phyloP scores from a whole-genome alignment of 495 filamentous ascomycete genomes.

The Viridothelium virens region DNA sequence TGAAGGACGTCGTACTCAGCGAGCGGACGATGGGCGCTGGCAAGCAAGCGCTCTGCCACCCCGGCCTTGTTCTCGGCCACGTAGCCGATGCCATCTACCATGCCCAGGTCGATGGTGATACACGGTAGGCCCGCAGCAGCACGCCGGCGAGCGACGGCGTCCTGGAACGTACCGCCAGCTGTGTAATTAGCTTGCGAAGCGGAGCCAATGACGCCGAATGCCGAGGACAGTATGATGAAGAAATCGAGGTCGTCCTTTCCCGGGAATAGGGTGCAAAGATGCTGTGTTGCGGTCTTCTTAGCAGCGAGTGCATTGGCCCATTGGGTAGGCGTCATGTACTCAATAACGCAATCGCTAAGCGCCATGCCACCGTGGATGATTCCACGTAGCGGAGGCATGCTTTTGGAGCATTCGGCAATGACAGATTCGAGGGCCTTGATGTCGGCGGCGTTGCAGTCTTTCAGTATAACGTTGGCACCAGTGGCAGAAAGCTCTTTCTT shows the following conservation, averaged over 20 bases:
- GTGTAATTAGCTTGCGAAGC: slow-evolving; percentile 13
- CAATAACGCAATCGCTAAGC: neutral
- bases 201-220: slow-evolving; percentile 11
- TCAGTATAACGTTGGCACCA: neutral
- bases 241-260: slow-evolving; percentile 9
- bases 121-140: slow-evolving; percentile 6
- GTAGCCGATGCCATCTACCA: slow-evolving; percentile 2
- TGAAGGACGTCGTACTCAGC: neutral
- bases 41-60: neutral
- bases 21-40: neutral
- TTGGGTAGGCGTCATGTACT: neutral
- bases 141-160: neutral
- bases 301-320: neutral
- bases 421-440: neutral
- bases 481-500: slow-evolving; percentile 1
- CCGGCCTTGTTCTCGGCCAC: slow-evolving; percentile 10
- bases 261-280: neutral
- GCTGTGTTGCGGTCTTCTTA: neutral
- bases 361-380: slow-evolving; percentile 2
- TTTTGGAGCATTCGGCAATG: neutral
- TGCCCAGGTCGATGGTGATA: slow-evolving; percentile 10
- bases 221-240: slow-evolving; percentile 16
- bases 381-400: neutral
- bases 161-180: slow-evolving; percentile 11
- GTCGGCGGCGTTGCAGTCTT: neutral